These are phyloP conservation scores for Fusarium anthophilum DNA, from an alignment of 2,329 filamentous ascomycete genomes.

Conservation along the genomic window DNA sequence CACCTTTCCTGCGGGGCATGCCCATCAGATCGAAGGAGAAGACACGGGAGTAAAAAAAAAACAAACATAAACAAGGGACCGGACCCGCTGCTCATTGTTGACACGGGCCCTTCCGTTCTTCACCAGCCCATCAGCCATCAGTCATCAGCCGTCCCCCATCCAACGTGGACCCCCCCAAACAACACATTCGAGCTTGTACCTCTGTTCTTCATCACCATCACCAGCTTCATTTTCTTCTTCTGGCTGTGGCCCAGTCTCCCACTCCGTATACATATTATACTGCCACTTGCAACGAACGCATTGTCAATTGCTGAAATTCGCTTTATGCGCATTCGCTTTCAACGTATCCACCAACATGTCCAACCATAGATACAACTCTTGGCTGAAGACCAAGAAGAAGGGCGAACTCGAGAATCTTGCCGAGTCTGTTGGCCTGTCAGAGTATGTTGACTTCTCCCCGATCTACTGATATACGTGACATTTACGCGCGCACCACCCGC, in stretches of 20 bases:
- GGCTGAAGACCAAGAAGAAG: slow-evolving; percentile 85
- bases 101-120: slow-evolving; percentile 24
- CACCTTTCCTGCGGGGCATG: slow-evolving; percentile 16
- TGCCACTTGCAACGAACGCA: not conserved
- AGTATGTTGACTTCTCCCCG: slow-evolving; percentile 63
- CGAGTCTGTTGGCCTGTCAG: slow-evolving; percentile 72
- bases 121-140: slow-evolving; percentile 14
- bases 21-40: slow-evolving; percentile 14
- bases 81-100: slow-evolving; percentile 19
- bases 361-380: slow-evolving; percentile 64
- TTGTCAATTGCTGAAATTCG: not conserved
- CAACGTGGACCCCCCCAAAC: slow-evolving; percentile 24
- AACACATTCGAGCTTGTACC: slow-evolving; percentile 24
- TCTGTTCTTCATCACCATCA: slow-evolving; percentile 27
- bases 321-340: slow-evolving; percentile 38
- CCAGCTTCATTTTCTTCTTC: slow-evolving; percentile 18
- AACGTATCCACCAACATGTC: slow-evolving; percentile 32
- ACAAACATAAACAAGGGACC: slow-evolving; percentile 41
- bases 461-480: not conserved
- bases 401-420: slow-evolving; percentile 79
- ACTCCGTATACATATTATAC: not conserved
- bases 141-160: slow-evolving; percentile 19
- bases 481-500: not conserved
- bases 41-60: slow-evolving; percentile 23
- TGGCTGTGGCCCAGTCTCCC: not conserved